Evolutionary conservation across 1,284 basidiomycete species (phyloP).

Genomic region (Coniferiporia sulphurascens): DNA sequence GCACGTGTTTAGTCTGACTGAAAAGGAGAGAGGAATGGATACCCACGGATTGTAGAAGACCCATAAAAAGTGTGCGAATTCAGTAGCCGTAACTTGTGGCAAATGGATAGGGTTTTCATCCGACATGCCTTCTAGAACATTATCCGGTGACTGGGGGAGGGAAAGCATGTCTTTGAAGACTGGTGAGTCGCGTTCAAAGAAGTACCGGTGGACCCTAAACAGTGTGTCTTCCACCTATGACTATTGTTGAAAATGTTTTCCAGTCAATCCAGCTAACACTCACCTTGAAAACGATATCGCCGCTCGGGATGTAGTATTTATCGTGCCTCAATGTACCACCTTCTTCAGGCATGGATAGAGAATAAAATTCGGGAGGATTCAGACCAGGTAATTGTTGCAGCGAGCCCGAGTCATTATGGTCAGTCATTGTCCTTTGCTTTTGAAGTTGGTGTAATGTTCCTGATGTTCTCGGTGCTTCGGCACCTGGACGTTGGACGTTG

Average conservation of each 20-base stretch:
- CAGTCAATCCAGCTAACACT: background rate
- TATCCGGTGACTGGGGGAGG: slow-evolving; percentile 31
- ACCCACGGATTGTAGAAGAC: slow-evolving; percentile 68
- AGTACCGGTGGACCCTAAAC: slow-evolving; percentile 57
- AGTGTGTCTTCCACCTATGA: slow-evolving; percentile 41
- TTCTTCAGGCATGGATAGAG: background rate
- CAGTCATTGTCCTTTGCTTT: too few species aligned
- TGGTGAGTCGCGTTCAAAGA: slow-evolving; percentile 57
- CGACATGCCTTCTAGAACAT: slow-evolving; percentile 33
- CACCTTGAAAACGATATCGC: slow-evolving; percentile 5
- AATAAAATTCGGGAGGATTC: background rate
- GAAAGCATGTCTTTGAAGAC: slow-evolving; percentile 19
- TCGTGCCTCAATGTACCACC: background rate
- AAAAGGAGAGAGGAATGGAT: background rate
- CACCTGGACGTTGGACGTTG: too few species aligned
- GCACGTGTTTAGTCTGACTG: background rate
- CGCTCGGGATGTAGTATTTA: slow-evolving; percentile 12
- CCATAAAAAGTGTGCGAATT: slow-evolving; percentile 60
- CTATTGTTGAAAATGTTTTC: too few species aligned
- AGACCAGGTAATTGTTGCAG: too few species aligned
- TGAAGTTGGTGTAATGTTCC: too few species aligned
- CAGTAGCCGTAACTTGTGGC: slow-evolving; percentile 39
- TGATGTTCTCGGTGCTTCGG: too few species aligned
- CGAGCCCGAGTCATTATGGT: too few species aligned
- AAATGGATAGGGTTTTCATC: slow-evolving; percentile 50